phyloP scores from a whole-genome alignment of 345 rosid species.

The Melaleuca quinquenervia region DNA sequence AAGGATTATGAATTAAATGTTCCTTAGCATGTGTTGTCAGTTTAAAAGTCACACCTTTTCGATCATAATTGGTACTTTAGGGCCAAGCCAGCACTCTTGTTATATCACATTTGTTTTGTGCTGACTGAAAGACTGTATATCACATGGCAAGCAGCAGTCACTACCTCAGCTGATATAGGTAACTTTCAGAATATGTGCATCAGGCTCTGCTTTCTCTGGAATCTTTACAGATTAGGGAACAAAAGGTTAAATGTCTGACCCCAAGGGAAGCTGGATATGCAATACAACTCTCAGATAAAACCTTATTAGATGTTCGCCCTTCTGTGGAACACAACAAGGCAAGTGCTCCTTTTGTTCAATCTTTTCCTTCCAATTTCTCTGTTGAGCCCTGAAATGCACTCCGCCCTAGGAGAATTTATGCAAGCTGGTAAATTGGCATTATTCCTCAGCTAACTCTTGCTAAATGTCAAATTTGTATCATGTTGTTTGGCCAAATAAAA shows the following conservation, averaged over 20 bases:
- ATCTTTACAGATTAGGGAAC: slow-evolving; percentile 56
- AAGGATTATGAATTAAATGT: neutral
- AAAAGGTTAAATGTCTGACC: slow-evolving; percentile 69
- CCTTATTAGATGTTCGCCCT: slow-evolving; percentile 79
- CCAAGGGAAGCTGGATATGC: slow-evolving; percentile 93
- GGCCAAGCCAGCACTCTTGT: neutral
- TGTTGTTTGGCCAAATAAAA: neutral
- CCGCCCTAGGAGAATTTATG: neutral
- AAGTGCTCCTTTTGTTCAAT: neutral
- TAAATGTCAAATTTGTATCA: neutral
- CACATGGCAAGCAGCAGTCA: neutral
- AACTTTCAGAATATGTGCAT: neutral
- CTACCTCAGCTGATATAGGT: neutral
- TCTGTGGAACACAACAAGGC: slow-evolving; percentile 67
- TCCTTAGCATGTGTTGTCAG: neutral
- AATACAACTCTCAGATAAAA: slow-evolving; percentile 70
- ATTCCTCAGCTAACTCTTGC: neutral
- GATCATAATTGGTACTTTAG: neutral
- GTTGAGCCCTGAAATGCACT: neutral
- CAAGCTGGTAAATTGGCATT: neutral
- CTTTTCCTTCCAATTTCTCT: neutral
- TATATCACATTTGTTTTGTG: neutral
- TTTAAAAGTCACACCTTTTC: neutral
- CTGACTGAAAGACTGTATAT: neutral
- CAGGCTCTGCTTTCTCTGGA: neutral